Evolutionary conservation across 2,329 filamentous ascomycete species (phyloP), one percentile per base, ranked within the genome.

Genomic region (Nannizziopsis barbatae): DNA sequence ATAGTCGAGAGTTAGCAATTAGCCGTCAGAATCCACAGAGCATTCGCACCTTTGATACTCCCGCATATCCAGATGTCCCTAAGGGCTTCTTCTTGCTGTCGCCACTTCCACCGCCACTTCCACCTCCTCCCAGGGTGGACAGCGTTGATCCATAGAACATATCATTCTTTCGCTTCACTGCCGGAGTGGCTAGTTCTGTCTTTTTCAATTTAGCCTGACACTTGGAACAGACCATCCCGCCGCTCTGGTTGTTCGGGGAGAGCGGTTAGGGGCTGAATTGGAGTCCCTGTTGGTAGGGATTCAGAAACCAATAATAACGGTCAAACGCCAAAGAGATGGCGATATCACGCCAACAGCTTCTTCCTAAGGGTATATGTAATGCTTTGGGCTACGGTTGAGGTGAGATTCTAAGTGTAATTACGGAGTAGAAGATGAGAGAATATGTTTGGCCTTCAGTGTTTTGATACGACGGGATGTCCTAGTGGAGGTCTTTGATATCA

Each of bases 91-190:
- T 59, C 33, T 69, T 72, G 52, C 68, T 66, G 41, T n/a, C n/a
- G n/a, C n/a, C n/a, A n/a, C n/a, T n/a, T n/a, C 60, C 62, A 42
- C 63, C 60, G 20, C 45, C 45, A 18, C 45, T 37, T 14, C 62
- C 44, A 37, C 60, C 62, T 20, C 63, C 61, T 33, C 63, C 61
- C 27, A 62, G 20, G 10, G 60, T 60, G 42, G 53, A 58, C 10
- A 74, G 68, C 1, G 76, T 65, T 1, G 78, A 81, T 42, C 79
- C 79, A 57, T 78, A 75, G 62, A 81, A 82, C 67, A 82, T 78
- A 45, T 83, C 79, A 58, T 65, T 77, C 70, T 79, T 82, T 66
- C 78, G 79, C 65, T 82, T 83, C 53, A 83, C 79, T 22, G 71
- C 75, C 0, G 79, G 79, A 0, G 79, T 83, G 52, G 76, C 78